Percentiles rank a stretch among this genome's conserved stretches.
Evolutionary conservation across 2,329 filamentous ascomycete species (phyloP).

Genomic region (Coleophoma cylindrospora): DNA sequence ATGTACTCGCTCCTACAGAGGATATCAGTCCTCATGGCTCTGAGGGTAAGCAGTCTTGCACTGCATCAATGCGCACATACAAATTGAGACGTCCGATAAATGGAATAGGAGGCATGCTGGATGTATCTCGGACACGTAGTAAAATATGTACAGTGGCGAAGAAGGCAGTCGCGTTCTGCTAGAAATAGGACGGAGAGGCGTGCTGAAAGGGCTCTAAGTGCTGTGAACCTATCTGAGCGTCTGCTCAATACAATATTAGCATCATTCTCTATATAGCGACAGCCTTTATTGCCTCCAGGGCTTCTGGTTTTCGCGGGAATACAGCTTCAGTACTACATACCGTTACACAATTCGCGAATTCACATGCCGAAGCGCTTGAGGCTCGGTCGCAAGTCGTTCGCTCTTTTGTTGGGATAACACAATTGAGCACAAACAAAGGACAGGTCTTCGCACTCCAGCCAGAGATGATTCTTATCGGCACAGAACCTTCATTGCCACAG

Average conservation of each 20-base stretch:
- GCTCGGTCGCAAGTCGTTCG: neutral
- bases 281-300: too few species aligned
- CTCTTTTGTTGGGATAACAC: neutral
- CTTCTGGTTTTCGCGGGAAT: neutral
- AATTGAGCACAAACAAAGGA: neutral
- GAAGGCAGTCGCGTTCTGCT: neutral
- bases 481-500: neutral
- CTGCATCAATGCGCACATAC: slow-evolving; percentile 16
- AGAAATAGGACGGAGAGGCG: too few species aligned
- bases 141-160: neutral
- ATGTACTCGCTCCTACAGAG: slow-evolving; percentile 72
- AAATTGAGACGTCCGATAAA: slow-evolving; percentile 35
- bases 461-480: neutral
- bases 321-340: neutral
- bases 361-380: neutral
- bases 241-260: neutral
- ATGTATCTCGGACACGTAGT: neutral
- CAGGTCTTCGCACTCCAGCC: neutral
- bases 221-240: too few species aligned
- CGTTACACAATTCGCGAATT: neutral
- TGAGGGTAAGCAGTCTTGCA: neutral
- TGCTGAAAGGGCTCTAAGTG: too few species aligned
- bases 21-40: neutral
- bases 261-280: neutral
- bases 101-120: slow-evolving; percentile 30